phyloP scores from a whole-genome alignment of 495 filamentous ascomycete genomes.

The Aspergillus bertholletiae region DNA sequence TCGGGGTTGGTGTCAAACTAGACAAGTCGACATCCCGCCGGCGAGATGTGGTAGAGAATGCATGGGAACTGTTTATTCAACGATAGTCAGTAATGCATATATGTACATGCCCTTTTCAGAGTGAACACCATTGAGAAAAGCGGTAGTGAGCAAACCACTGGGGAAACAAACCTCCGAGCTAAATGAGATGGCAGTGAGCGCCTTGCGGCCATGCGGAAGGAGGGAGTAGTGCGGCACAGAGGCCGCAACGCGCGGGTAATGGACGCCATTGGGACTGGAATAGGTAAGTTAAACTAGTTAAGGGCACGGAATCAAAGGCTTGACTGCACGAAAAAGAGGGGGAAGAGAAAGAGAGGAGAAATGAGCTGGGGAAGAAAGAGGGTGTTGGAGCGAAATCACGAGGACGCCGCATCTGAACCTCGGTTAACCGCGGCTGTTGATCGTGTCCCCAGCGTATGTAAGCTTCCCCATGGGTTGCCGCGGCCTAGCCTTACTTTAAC shows the following conservation, averaged over 20 bases:
- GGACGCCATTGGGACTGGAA: slow-evolving; percentile 56
- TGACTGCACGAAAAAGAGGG: background rate
- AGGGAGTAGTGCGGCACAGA: slow-evolving; percentile 55
- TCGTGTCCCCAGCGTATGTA: slow-evolving; percentile 43
- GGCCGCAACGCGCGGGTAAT: slow-evolving; percentile 66
- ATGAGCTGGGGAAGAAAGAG: slow-evolving; percentile 6
- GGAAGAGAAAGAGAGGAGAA: slow-evolving; percentile 10
- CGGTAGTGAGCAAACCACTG: background rate
- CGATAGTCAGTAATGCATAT: background rate
- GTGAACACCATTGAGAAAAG: background rate
- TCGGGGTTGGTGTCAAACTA: slow-evolving; percentile 81
- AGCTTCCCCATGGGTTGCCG: too few species aligned
- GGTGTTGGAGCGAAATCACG: slow-evolving; percentile 26
- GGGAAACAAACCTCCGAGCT: slow-evolving; percentile 46
- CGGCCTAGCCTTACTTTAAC: too few species aligned
- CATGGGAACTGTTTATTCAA: slow-evolving; percentile 48
- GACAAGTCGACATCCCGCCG: slow-evolving; percentile 61
- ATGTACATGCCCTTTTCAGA: background rate
- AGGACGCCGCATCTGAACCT: slow-evolving; percentile 24
- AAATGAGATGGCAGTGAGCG: slow-evolving; percentile 35
- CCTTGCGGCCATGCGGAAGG: slow-evolving; percentile 43
- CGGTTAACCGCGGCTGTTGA: slow-evolving; percentile 52
- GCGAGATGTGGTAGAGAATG: slow-evolving; percentile 66
- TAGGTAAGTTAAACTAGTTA: background rate
- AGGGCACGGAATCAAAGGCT: background rate